A percentile compares a stretch with the other conserved stretches of the same genome.
These are phyloP conservation scores for Aegilops umbellulata DNA, from an alignment of 176 grass and related monocot species.

Conservation along the genomic window DNA sequence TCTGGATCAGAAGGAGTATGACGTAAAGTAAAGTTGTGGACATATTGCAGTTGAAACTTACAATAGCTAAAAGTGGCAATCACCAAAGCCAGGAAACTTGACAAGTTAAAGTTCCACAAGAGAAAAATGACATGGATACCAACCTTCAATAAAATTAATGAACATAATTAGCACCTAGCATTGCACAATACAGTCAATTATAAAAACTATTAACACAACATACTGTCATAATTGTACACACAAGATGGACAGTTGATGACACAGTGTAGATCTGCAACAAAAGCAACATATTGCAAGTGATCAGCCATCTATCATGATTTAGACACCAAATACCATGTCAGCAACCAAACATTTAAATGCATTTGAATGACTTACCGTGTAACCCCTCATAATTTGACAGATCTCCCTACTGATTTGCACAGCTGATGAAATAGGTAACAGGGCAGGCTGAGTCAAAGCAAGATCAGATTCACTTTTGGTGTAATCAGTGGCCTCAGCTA, in stretches of 20 bases:
- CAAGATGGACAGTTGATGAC: slow-evolving; percentile 50
- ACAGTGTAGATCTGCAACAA: slow-evolving; percentile 46
- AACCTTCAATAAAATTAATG: slow-evolving; percentile 36
- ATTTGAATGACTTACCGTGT: slow-evolving; percentile 28
- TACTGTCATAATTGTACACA: slow-evolving; percentile 28
- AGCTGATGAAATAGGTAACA: slow-evolving; percentile 38
- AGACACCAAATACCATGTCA: not conserved
- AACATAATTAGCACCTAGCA: slow-evolving; percentile 33
- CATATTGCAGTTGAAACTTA: slow-evolving; percentile 25
- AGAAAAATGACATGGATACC: slow-evolving; percentile 37
- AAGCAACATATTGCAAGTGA: slow-evolving; percentile 14
- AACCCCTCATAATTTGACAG: slow-evolving; percentile 36
- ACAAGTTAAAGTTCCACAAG: slow-evolving; percentile 35
- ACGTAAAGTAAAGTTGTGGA: not conserved
- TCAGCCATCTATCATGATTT: slow-evolving; percentile 15
- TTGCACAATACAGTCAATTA: not conserved
- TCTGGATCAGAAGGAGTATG: not conserved
- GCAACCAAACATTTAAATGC: slow-evolving; percentile 6
- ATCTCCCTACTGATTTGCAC: slow-evolving; percentile 41
- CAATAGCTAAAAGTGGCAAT: slow-evolving; percentile 29
- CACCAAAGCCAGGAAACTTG: slow-evolving; percentile 33
- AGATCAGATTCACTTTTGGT: slow-evolving; percentile 55
- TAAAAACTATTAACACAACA: not conserved
- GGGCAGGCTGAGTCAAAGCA: slow-evolving; percentile 35
- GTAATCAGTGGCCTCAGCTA: slow-evolving; percentile 49